phyloP scores from a whole-genome alignment of 768 basidiomycete genomes.

The Russula brevipes region DNA sequence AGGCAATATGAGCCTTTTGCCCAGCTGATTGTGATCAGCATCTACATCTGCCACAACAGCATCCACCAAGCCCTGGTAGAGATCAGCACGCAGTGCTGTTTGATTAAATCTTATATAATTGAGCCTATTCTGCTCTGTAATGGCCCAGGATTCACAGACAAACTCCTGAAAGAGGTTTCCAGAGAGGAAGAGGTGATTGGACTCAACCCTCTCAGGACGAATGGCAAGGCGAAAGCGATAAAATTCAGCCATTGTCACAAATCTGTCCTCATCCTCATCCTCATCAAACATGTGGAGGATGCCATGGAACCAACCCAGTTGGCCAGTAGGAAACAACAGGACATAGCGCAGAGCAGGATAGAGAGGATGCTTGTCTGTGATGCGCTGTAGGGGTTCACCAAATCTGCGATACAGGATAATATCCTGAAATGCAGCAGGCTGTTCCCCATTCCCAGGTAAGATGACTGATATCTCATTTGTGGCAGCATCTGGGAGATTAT shows the following conservation, averaged over 20 bases:
- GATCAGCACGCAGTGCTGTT: too few species aligned
- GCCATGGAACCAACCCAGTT: background rate
- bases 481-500: background rate
- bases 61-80: too few species aligned
- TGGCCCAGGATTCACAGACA: background rate
- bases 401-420: background rate
- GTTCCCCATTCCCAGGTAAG: background rate
- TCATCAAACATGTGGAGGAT: background rate
- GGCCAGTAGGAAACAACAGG: conserved; percentile 7
- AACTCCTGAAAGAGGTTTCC: background rate
- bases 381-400: background rate
- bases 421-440: background rate
- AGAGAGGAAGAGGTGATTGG: background rate
- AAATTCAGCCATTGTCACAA: background rate
- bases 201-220: background rate
- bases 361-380: background rate
- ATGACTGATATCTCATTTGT: background rate
- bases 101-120: too few species aligned
- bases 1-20: too few species aligned
- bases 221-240: background rate
- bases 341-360: conserved; percentile 4
- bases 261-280: too few species aligned
- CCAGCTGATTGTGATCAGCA: too few species aligned
- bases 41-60: too few species aligned
- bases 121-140: too few species aligned